A percentile compares a stretch with the other conserved stretches of the same genome.
These are phyloP conservation scores for Penicillium malachiteum DNA, from an alignment of 495 filamentous ascomycete species.

Conservation along the genomic window DNA sequence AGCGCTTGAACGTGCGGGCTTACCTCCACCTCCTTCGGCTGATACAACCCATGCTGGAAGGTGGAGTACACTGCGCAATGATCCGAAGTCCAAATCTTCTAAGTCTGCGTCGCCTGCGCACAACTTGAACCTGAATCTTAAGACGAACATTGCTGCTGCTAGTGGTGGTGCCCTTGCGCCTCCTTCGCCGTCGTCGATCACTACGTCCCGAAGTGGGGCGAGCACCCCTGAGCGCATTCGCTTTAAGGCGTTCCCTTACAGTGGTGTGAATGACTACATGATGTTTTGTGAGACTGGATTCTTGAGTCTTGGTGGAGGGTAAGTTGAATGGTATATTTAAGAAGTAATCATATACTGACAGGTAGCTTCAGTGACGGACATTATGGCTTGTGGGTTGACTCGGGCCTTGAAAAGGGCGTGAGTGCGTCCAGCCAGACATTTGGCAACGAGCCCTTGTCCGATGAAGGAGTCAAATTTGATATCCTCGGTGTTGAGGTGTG, in stretches of 20 bases:
- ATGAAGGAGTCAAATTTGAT: conserved; percentile 90
- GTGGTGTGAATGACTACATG: conserved; percentile 93
- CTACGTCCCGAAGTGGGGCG: conserved; percentile 33
- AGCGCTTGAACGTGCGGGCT: conserved; percentile 38
- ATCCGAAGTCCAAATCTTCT: conserved; percentile 24
- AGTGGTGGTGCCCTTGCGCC: conserved; percentile 30
- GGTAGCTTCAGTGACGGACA: conserved; percentile 65
- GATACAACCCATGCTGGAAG: conserved; percentile 71
- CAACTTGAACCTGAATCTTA: conserved; percentile 30
- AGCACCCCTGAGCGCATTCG: conserved; percentile 66
- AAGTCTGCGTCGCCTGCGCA: conserved; percentile 20
- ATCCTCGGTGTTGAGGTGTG: conserved; percentile 90
- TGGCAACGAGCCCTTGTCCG: conserved; percentile 92
- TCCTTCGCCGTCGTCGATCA: conserved; percentile 27
- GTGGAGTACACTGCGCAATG: conserved; percentile 61
- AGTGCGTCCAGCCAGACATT: conserved; percentile 83
- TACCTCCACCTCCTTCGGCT: conserved; percentile 71
- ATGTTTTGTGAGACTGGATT: conserved; percentile 89
- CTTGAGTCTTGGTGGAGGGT: conserved; percentile 81
- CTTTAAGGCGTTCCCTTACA: conserved; percentile 97
- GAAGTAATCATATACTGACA: conserved; percentile 9
- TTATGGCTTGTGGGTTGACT: conserved; percentile 92
- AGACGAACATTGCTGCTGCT: conserved; percentile 27
- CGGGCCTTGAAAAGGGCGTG: conserved; percentile 81
- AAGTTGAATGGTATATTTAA: conserved; percentile 19